These are phyloP conservation scores for Hordeum pubiflorum DNA, from an alignment of 202 grass and related monocot genomes.

Conservation along the genomic window DNA sequence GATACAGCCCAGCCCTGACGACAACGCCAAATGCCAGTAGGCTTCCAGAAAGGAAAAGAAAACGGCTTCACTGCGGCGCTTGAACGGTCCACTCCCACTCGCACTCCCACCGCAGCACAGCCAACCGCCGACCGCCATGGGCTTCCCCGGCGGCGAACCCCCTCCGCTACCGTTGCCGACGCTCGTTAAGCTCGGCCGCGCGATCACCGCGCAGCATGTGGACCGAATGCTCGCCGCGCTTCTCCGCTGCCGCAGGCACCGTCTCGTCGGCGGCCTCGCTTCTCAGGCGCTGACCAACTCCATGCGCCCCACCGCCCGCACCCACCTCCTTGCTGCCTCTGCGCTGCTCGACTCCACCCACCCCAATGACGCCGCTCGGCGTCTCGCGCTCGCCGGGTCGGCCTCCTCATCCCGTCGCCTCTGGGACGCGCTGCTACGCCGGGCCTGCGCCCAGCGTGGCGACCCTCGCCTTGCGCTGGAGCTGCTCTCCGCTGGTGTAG, in stretches of 20 bases:
- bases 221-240: slow-evolving; percentile 25
- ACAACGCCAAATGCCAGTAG: not conserved
- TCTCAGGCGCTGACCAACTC: slow-evolving; percentile 35
- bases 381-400: slow-evolving; percentile 16
- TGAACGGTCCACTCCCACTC: slow-evolving; percentile 12
- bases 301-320: slow-evolving; percentile 28
- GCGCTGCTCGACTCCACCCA: slow-evolving; percentile 13
- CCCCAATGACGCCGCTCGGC: slow-evolving; percentile 12
- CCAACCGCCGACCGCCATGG: slow-evolving; percentile 1
- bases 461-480: slow-evolving; percentile 41
- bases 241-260: slow-evolving; percentile 33
- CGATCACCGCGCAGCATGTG: slow-evolving; percentile 11
- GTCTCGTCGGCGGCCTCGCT: slow-evolving; percentile 28
- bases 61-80: not conserved
- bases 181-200: slow-evolving; percentile 26
- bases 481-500: slow-evolving; percentile 31
- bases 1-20: not conserved
- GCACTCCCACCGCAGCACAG: not conserved
- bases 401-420: slow-evolving; percentile 22
- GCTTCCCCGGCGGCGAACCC: slow-evolving; percentile 3
- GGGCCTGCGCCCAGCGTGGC: slow-evolving; percentile 25
- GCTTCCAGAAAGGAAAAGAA: not conserved
- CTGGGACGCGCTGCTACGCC: slow-evolving; percentile 49
- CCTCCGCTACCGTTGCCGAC: not conserved
- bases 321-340: slow-evolving; percentile 29